Conservation (phyloP, 139 green algal genomes). For the Dunaliella sp. region DNA sequence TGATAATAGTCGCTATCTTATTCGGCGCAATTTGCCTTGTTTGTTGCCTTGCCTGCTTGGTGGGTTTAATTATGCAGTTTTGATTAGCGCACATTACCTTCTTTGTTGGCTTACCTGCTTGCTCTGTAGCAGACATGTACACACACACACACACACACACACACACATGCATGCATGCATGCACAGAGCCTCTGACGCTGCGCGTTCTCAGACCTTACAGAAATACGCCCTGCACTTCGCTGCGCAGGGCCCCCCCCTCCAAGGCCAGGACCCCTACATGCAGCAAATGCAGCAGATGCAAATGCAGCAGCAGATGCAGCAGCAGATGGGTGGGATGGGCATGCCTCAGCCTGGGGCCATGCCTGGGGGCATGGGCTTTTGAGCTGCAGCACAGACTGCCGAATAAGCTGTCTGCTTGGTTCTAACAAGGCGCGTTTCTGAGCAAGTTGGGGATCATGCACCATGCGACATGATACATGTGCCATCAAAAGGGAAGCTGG, state of each 20-base stretch:
- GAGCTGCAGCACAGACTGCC: no score
- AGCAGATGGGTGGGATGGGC: background rate
- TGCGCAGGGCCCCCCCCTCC: background rate
- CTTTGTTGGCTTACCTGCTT: background rate
- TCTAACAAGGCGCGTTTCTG: no score
- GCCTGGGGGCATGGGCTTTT: constrained; percentile 9
- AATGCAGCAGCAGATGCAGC: constrained; percentile 12
- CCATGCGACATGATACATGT: no score
- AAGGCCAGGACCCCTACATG: constrained; percentile 1
- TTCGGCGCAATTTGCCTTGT: background rate
- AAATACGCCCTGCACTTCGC: background rate
- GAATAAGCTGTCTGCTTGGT: no score
- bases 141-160: no score
- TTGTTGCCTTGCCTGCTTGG: background rate
- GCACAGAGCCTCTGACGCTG: background rate
- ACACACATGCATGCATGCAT: background rate
- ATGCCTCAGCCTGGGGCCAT: constrained; percentile 2
- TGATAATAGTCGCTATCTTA: no score
- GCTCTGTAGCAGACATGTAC: background rate
- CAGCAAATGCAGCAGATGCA: background rate
- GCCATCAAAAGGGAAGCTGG: no score
- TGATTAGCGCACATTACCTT: background rate
- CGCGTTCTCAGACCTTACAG: background rate
- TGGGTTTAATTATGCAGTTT: background rate
- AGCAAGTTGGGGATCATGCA: no score